A percentile compares a stretch with the other conserved stretches of the same genome.
phyloP scores from a whole-genome alignment of 192 early-diverging fungal genomes.

The Powellomyces hirtus region DNA sequence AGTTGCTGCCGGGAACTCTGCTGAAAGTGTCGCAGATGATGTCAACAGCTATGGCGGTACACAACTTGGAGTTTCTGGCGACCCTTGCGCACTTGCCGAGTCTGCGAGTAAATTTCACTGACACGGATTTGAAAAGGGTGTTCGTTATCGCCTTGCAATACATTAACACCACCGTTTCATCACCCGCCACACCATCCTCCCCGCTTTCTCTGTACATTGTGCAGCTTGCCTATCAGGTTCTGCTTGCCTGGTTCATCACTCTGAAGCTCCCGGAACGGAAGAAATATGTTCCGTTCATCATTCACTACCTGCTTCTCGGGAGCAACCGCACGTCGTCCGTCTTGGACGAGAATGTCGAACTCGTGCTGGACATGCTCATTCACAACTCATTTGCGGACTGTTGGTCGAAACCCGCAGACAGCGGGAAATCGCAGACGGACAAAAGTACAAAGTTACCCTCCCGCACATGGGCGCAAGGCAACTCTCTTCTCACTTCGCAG shows the following conservation, averaged over 20 bases:
- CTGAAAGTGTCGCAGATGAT: constrained; percentile 80
- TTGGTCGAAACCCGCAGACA: constrained; percentile 54
- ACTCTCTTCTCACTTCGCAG: constrained; percentile 76
- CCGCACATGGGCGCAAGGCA: constrained; percentile 81
- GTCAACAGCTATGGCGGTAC: constrained; percentile 70
- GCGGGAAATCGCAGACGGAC: no score
- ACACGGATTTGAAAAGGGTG: constrained; percentile 76
- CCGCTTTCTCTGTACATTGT: constrained; percentile 66
- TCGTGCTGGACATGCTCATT: constrained; percentile 92
- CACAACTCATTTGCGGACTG: constrained; percentile 78
- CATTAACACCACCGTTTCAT: constrained; percentile 47
- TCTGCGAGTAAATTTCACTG: constrained; percentile 77
- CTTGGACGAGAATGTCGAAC: constrained; percentile 84
- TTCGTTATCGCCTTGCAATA: constrained; percentile 92
- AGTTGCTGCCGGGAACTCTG: constrained; percentile 67
- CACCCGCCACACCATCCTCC: neutral
- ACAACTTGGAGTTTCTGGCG: constrained; percentile 91
- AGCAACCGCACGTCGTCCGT: neutral
- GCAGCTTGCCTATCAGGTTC: constrained; percentile 91
- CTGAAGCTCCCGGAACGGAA: constrained; percentile 71
- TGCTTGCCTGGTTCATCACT: constrained; percentile 85
- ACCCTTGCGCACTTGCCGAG: constrained; percentile 74
- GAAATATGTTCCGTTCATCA: constrained; percentile 77
- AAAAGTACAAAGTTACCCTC: neutral
- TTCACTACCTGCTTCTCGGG: constrained; percentile 46